A percentile compares a stretch with the other conserved stretches of the same genome.
These are phyloP conservation scores for Pythium rhizo-oryzae DNA, from an alignment of 352 stramenopile genomes.

Conservation along the genomic window DNA sequence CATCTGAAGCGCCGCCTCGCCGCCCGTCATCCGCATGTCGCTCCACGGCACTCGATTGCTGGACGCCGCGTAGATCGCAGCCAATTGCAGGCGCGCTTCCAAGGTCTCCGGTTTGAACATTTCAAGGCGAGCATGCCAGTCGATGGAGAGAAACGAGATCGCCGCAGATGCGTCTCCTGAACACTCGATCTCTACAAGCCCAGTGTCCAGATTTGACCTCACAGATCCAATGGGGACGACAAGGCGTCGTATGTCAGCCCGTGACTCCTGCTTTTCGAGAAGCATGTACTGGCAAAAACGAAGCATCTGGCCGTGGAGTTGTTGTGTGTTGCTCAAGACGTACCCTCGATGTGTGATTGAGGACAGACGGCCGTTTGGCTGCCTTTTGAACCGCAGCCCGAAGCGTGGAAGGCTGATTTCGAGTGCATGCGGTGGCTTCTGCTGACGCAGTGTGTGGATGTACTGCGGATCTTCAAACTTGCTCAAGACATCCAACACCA, in stretches of 20 bases:
- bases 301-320: conserved; percentile 4
- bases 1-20: conserved; percentile 45
- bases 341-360: conserved; percentile 38
- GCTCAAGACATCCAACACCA: conserved; percentile 23
- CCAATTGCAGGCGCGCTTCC: conserved; percentile 41
- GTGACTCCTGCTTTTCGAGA: conserved; percentile 6
- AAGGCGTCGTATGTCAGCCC: neutral
- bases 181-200: conserved; percentile 29
- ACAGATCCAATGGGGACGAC: conserved; percentile 5
- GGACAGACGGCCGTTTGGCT: conserved; percentile 18
- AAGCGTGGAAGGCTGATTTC: conserved; percentile 52
- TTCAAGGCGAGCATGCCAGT: conserved; percentile 38
- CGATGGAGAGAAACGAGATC: conserved; percentile 12
- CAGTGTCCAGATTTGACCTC: neutral
- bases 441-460: conserved; percentile 34
- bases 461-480: conserved; percentile 50
- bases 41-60: conserved; percentile 34
- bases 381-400: conserved; percentile 39
- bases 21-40: conserved; percentile 46
- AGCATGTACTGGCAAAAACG: conserved; percentile 19
- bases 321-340: conserved; percentile 10
- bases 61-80: conserved; percentile 37
- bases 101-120: conserved; percentile 44
- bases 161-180: conserved; percentile 1
- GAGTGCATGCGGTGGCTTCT: conserved; percentile 23